Evolutionary conservation across 208 protist species (phyloP), one percentile per base, ranked within the genome.

Genomic region (Leishmania amazonensis): DNA sequence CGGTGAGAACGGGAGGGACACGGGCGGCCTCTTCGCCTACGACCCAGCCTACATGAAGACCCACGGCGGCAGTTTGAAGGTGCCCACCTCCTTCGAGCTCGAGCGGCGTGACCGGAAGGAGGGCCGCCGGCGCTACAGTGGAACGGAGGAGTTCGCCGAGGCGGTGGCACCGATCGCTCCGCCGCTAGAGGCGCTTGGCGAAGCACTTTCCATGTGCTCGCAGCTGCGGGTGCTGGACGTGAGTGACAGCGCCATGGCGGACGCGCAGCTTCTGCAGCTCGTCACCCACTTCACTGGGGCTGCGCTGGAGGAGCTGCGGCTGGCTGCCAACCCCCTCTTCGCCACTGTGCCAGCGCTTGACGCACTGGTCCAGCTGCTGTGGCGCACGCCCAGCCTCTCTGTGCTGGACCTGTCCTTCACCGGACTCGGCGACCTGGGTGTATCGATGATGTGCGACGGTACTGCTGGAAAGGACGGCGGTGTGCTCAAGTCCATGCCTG

Each of bases 51-150:
- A 88, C 72, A 93, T 95, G 90, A 85, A 83, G 67, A 64, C 77
- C 35, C 72, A 83, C 75, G 78, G 83, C 68, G 47, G 74, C 53
- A 79, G 86, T 35, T 65, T 9, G 6, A 94, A 92, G 80, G 91
- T 94, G 54, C 91, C 89, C 68, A 96, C 93, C 49, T 92, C 89
- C 40, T 96, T 87, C 74, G 93, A 95, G 86, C 81, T 96, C 31
- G 93, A 95, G 47, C 88, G 90, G 19, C 91, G 89, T 17, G 93
- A 95, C 58, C 85, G 91, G n/a, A 67, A 86, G 60, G 85, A 80
- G 4, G 91, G 93, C n/a, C 86, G 91, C 1, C 75, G 49, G 68
- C 88, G 93, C 60, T 94, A 93, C 79, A 89, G 83, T 42, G 93
- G 90, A 1, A 82, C 87, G 5, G 87, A 90, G 8, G 86, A 76